Evolutionary conservation across 352 stramenopile species (phyloP).

Genomic region (Blastocystis sp.): DNA sequence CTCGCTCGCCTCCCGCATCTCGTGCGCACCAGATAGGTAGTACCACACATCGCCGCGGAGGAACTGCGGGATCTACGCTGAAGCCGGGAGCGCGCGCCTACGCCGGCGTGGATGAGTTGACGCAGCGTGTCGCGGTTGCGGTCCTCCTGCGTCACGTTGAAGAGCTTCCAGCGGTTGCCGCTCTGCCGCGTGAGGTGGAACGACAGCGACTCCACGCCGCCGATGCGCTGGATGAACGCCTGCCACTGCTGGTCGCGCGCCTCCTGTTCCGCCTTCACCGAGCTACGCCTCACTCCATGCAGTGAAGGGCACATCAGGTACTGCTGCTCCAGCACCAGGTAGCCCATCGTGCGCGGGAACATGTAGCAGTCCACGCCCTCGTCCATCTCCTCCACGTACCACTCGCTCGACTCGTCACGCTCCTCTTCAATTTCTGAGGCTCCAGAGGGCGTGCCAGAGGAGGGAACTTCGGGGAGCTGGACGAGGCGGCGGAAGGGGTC

Average conservation of each 20-base stretch:
- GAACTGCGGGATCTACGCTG: conserved; percentile 36
- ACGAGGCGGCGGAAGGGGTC: conserved; percentile 15
- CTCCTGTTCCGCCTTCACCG: not conserved
- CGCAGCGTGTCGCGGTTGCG: conserved; percentile 25
- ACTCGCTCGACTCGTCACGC: conserved; percentile 30
- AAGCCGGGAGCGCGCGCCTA: not conserved
- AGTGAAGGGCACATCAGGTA: not conserved
- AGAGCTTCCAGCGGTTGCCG: conserved; percentile 48
- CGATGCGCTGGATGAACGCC: conserved; percentile 29
- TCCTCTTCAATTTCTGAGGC: too few relatives aligned
- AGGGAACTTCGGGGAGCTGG: not conserved
- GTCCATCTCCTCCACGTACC: conserved; percentile 56
- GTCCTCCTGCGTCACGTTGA: conserved; percentile 43
- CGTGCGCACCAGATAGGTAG: conserved; percentile 52
- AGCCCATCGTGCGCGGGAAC: conserved; percentile 56
- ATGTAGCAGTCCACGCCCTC: conserved; percentile 37
- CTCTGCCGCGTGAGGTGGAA: conserved; percentile 55
- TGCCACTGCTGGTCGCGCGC: conserved; percentile 6
- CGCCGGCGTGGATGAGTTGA: conserved; percentile 41
- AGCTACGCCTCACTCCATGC: not conserved
- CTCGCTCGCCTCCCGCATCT: not conserved
- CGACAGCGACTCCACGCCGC: conserved; percentile 33
- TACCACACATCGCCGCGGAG: conserved; percentile 65
- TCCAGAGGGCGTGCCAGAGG: too few relatives aligned
- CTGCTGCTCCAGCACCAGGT: conserved; percentile 50